These are phyloP conservation scores for Calonectria pseudoreteaudii DNA, from an alignment of 2,329 filamentous ascomycete genomes.

Conservation along the genomic window DNA sequence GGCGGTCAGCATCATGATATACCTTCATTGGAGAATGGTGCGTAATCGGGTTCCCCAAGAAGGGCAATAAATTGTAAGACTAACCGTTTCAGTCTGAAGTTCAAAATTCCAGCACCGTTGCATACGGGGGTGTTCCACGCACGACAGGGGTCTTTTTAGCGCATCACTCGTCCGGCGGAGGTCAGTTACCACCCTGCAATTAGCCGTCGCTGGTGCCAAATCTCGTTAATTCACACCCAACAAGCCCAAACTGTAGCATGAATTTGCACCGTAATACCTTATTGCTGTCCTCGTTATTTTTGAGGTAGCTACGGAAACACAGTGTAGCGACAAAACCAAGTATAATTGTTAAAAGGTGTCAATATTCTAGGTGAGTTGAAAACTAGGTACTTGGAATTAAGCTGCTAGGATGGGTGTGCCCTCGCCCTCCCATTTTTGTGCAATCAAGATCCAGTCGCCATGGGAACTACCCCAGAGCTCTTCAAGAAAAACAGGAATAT, in stretches of 20 bases:
- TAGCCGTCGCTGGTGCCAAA: background rate
- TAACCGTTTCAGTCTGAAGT: background rate
- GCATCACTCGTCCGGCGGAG: background rate
- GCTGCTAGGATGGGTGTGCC: background rate
- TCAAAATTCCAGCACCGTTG: background rate
- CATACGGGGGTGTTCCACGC: background rate
- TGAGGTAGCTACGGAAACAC: background rate
- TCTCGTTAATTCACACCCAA: background rate
- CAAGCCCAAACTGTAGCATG: too few relatives aligned
- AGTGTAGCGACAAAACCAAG: background rate
- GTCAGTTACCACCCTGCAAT: background rate
- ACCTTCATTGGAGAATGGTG: background rate
- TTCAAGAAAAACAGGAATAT: background rate
- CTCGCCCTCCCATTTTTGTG: background rate
- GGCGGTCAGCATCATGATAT: background rate
- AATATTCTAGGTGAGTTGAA: background rate
- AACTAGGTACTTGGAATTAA: background rate
- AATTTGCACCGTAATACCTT: too few relatives aligned
- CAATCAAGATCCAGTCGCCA: background rate
- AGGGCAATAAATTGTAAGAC: conserved; percentile 5
- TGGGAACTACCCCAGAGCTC: background rate
- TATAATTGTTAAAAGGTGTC: background rate
- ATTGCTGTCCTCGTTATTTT: background rate
- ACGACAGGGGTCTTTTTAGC: background rate
- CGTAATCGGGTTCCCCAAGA: background rate